Evolutionary conservation across 805 yeast genomes (phyloP), one percentile per base, ranked within the genome.

Genomic region (Yamadazyma paraphyllophila): DNA sequence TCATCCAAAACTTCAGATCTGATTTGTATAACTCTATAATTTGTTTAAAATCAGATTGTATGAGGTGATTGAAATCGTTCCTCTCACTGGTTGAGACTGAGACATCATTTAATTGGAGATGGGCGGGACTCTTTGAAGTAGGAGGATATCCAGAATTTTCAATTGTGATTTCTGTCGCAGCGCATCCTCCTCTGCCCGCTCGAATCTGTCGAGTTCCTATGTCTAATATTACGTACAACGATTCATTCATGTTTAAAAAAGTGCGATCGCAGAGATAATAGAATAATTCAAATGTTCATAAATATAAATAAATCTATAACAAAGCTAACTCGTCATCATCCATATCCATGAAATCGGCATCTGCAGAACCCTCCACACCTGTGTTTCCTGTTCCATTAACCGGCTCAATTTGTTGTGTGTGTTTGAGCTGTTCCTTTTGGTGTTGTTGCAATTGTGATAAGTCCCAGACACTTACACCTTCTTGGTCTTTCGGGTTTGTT

Each of bases 401-500:
- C 2, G 56, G 64, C 13, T 47, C 51, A 15, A 26, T 16, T 44
- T 46, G 12, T 13, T 41, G 49, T 4, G 25, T 26, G 26, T 46
- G 45, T 51, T 49, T 36, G n/a, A 45, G 14, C 62, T 81, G 83
- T 41, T 74, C 77, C 37, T 67, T 61, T 61, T 88, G 96, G 58
- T 71, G 77, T 16, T 62, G 66, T 44, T 76, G 65, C 42, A 88
- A 65, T 57, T 88, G 91, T 39, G 82, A 85, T 24, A 82, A 51
- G 47, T 84, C 85, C 99, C 98, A 92, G 12, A 94, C 96, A 7
- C 96, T 85, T 2, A 91, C 85, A 43, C 97, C 97, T 57, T 90
- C 96, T 62, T 87, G 95, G 60, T 92, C 97, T 50, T 85, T 82
- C 1, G 88, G 85, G 60, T 90, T 82, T 0, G 88, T 74, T 0